Conservation (phyloP, 2,329 filamentous ascomycete genomes). For the Alternaria ventricosa region DNA sequence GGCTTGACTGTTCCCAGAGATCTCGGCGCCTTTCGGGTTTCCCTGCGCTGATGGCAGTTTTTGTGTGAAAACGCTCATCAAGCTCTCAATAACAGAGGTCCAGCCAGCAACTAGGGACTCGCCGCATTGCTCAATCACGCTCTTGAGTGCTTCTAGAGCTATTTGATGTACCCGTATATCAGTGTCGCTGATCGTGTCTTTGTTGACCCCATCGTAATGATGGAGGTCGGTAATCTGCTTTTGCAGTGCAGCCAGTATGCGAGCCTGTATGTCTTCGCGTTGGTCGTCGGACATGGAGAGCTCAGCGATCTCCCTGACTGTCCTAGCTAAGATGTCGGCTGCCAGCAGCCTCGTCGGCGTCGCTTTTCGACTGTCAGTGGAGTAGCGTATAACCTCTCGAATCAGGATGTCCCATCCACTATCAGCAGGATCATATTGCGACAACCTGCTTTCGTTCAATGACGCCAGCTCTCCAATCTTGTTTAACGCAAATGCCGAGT, state of each 20-base stretch:
- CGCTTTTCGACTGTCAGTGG: constrained; percentile 48
- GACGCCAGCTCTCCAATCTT: constrained; percentile 56
- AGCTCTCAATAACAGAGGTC: constrained; percentile 83
- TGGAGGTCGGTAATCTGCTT: constrained; percentile 67
- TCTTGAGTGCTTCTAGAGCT: constrained; percentile 79
- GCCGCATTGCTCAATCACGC: constrained; percentile 84
- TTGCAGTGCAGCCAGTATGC: constrained; percentile 71
- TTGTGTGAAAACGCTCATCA: constrained; percentile 74
- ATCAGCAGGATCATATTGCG: constrained; percentile 67
- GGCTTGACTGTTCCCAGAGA: background rate
- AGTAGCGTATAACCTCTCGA: constrained; percentile 59
- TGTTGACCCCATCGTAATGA: constrained; percentile 53
- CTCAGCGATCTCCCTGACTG: constrained; percentile 55
- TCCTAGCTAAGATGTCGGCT: constrained; percentile 57
- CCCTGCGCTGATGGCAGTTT: background rate
- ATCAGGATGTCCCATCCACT: constrained; percentile 80
- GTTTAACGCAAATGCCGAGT: constrained; percentile 57
- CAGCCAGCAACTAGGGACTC: constrained; percentile 84
- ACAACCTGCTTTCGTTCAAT: constrained; percentile 64
- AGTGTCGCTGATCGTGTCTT: constrained; percentile 65
- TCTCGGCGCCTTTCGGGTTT: background rate
- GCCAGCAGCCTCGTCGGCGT: constrained; percentile 56
- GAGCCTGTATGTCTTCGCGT: constrained; percentile 67
- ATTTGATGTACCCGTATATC: constrained; percentile 83
- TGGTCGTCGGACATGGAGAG: constrained; percentile 58